Percentiles rank a stretch among this genome's conserved stretches.
Evolutionary conservation across 352 stramenopile species (phyloP).

Genomic region (Elongisporangium prolatum): DNA sequence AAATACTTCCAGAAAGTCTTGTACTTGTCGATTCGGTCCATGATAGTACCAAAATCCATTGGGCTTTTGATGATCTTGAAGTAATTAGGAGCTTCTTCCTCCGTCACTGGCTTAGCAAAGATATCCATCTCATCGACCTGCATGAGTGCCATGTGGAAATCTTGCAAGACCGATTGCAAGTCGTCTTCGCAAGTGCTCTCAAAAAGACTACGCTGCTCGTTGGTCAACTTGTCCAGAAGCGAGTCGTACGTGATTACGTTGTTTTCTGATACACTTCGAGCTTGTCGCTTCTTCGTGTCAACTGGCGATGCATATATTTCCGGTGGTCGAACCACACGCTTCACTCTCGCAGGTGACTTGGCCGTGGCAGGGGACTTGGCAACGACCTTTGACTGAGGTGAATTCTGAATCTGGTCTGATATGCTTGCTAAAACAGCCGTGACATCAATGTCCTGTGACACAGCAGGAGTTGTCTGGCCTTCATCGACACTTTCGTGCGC

Average conservation of each 20-base stretch:
- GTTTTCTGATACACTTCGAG: neutral
- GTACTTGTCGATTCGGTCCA: slow-evolving; percentile 74
- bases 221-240: slow-evolving; percentile 48
- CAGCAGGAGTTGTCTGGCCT: neutral
- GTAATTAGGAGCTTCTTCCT: slow-evolving; percentile 92
- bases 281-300: neutral
- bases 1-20: slow-evolving; percentile 71
- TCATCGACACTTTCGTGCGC: neutral
- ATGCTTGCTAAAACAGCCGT: neutral
- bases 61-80: slow-evolving; percentile 83
- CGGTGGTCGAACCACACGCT: neutral
- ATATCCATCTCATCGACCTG: slow-evolving; percentile 76
- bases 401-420: neutral
- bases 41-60: slow-evolving; percentile 95
- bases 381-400: neutral
- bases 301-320: neutral
- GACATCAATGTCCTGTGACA: neutral
- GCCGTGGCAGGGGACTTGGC: neutral
- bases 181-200: slow-evolving; percentile 56
- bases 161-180: slow-evolving; percentile 39
- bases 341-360: slow-evolving; percentile 1
- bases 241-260: slow-evolving; percentile 35
- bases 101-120: slow-evolving; percentile 87
- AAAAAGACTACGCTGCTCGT: slow-evolving; percentile 46
- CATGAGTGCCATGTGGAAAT: slow-evolving; percentile 70